phyloP scores from a whole-genome alignment of 2,329 filamentous ascomycete species.

The Harringtonia lauricola region DNA sequence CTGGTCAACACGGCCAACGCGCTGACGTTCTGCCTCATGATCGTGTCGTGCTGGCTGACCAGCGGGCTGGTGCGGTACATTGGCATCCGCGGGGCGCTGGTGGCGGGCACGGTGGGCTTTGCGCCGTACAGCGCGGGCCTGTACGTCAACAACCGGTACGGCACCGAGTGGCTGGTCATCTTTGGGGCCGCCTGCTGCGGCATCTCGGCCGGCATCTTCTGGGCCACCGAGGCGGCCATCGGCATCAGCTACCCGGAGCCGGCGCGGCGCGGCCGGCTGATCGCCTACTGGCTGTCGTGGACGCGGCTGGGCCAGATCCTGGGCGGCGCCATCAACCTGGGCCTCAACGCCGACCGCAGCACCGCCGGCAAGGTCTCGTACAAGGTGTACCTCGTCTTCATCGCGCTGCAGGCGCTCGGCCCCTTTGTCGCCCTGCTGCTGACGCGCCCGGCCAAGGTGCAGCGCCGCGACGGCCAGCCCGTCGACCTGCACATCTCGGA shows the following conservation, averaged over 20 bases:
- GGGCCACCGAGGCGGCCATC: conserved; percentile 65
- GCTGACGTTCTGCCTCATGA: conserved; percentile 51
- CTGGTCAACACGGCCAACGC: conserved; percentile 63
- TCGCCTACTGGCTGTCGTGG: conserved; percentile 53
- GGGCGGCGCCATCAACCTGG: conserved; percentile 61
- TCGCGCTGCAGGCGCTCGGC: conserved; percentile 54
- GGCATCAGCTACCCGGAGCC: conserved; percentile 63
- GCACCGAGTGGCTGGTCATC: conserved; percentile 56
- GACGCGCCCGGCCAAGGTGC: conserved; percentile 47
- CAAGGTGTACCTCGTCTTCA: conserved; percentile 58
- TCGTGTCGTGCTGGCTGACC: conserved; percentile 56
- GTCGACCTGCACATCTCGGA: conserved; percentile 49
- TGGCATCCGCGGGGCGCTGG: conserved; percentile 59
- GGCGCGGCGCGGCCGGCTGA: conserved; percentile 51
- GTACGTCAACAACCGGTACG: conserved; percentile 62
- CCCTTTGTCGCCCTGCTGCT: conserved; percentile 55
- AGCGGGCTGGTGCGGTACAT: conserved; percentile 52
- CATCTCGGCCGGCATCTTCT: conserved; percentile 61
- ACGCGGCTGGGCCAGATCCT: conserved; percentile 54
- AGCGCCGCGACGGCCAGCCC: conserved; percentile 52
- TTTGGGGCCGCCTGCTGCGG: conserved; percentile 60
- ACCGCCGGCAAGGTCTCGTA: conserved; percentile 53
- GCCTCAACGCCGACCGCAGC: conserved; percentile 44
- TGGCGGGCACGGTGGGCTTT: conserved; percentile 62
- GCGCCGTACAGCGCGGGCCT: conserved; percentile 60